Evolutionary conservation across 495 filamentous ascomycete species (phyloP).

Genomic region (Pseudevernia furfuracea): DNA sequence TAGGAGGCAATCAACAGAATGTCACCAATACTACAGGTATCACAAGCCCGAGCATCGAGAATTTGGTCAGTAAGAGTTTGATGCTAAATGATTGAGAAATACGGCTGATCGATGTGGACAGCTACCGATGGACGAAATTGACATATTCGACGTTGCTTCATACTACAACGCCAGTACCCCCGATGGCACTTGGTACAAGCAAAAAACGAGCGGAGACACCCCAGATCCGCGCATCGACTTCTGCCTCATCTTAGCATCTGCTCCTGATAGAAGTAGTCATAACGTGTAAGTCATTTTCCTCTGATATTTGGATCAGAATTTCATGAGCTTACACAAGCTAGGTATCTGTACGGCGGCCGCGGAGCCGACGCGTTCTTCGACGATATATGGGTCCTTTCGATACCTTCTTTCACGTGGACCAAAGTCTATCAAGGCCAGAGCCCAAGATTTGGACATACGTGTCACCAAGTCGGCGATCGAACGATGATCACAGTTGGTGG

Average conservation of each 20-base stretch:
- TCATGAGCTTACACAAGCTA: constrained; percentile 12
- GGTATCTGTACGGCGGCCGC: constrained; percentile 29
- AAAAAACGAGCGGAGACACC: constrained; percentile 30
- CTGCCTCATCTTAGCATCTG: constrained; percentile 29
- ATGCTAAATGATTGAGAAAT: too few species aligned
- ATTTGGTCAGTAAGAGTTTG: too few species aligned
- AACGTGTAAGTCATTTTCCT: constrained; percentile 28
- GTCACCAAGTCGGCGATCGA: constrained; percentile 32
- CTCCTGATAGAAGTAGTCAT: constrained; percentile 32
- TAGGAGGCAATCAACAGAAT: constrained; percentile 33
- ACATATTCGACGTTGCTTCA: constrained; percentile 36
- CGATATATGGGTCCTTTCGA: constrained; percentile 33
- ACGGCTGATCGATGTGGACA: constrained; percentile 1
- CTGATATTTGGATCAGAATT: background rate
- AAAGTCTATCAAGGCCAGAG: constrained; percentile 27
- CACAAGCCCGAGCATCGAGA: background rate
- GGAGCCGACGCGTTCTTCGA: constrained; percentile 27
- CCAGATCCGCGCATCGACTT: constrained; percentile 32
- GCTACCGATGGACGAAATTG: constrained; percentile 30
- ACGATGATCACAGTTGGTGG: constrained; percentile 41
- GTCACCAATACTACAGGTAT: constrained; percentile 15
- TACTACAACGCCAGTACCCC: constrained; percentile 23
- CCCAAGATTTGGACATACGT: constrained; percentile 36
- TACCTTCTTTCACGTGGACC: constrained; percentile 36
- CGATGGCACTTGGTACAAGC: constrained; percentile 33